Evolutionary conservation across 1,139 yeast species (phyloP).

Genomic region (Magnusiomyces tetraspermus): DNA sequence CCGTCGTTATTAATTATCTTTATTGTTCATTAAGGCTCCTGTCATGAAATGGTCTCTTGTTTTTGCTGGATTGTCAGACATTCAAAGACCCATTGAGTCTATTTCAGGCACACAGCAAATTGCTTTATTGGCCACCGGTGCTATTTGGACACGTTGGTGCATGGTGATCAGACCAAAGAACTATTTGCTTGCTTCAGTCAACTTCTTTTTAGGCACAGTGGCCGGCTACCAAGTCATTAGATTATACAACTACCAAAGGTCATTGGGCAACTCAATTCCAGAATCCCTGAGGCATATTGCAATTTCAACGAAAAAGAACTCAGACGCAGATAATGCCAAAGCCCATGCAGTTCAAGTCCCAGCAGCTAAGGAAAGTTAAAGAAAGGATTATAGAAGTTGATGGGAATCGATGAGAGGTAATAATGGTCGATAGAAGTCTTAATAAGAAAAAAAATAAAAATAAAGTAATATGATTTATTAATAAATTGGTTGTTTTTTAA

Average conservation of each 20-base stretch:
- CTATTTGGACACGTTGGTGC: slow-evolving; percentile 98
- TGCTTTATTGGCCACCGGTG: slow-evolving; percentile 85
- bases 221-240: slow-evolving; percentile 79
- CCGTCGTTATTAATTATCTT: neutral
- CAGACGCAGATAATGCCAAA: too few species aligned
- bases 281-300: too few species aligned
- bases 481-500: too few species aligned
- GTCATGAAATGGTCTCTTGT: slow-evolving; percentile 77
- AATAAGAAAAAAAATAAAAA: too few species aligned
- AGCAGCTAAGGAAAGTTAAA: too few species aligned
- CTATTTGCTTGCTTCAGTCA: slow-evolving; percentile 79
- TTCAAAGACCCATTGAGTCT: slow-evolving; percentile 83
- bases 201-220: slow-evolving; percentile 84
- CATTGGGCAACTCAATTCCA: neutral
- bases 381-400: too few species aligned
- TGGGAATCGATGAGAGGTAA: too few species aligned
- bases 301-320: too few species aligned
- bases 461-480: too few species aligned
- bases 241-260: slow-evolving; percentile 52
- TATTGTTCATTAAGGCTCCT: slow-evolving; percentile 36
- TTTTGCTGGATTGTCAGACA: slow-evolving; percentile 79
- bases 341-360: too few species aligned
- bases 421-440: too few species aligned
- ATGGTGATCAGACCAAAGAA: slow-evolving; percentile 87
- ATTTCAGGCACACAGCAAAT: slow-evolving; percentile 86